phyloP scores from a whole-genome alignment of 179 eudicot species.

The Sideroxylon spinosum region DNA sequence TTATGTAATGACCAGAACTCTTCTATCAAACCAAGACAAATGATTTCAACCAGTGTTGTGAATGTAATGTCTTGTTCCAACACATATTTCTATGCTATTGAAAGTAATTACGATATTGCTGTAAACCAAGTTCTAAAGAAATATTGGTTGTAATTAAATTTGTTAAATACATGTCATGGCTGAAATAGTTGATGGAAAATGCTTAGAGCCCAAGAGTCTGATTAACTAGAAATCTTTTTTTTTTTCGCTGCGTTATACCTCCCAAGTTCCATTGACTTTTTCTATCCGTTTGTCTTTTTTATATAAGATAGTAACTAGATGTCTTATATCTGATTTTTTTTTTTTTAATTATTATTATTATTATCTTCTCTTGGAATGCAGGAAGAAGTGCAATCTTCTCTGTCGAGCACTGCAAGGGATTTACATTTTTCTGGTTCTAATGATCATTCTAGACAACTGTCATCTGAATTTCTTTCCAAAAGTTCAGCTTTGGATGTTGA shows the following conservation, averaged over 20 bases:
- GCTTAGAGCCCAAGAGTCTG: neutral
- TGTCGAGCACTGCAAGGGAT: conserved; percentile 32
- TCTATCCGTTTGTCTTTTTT: neutral
- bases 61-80: neutral
- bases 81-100: conserved; percentile 1
- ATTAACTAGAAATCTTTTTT: too few relatives aligned
- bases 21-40: neutral
- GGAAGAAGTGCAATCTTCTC: conserved; percentile 48
- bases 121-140: neutral
- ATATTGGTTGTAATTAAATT: neutral
- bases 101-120: neutral
- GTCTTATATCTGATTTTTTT: conserved; percentile 11
- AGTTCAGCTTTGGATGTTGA: conserved; percentile 33
- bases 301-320: neutral
- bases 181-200: neutral
- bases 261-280: neutral
- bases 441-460: conserved; percentile 27
- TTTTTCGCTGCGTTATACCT: neutral
- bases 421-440: conserved; percentile 37
- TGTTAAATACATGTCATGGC: neutral
- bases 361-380: conserved; percentile 22
- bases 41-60: neutral
- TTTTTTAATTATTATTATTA: too few relatives aligned
- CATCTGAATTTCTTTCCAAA: conserved; percentile 33
- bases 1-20: neutral